Evolutionary conservation across 2,329 filamentous ascomycete genomes (phyloP), one percentile per base, ranked within the genome.

Genomic region (Penicillium sp.): DNA sequence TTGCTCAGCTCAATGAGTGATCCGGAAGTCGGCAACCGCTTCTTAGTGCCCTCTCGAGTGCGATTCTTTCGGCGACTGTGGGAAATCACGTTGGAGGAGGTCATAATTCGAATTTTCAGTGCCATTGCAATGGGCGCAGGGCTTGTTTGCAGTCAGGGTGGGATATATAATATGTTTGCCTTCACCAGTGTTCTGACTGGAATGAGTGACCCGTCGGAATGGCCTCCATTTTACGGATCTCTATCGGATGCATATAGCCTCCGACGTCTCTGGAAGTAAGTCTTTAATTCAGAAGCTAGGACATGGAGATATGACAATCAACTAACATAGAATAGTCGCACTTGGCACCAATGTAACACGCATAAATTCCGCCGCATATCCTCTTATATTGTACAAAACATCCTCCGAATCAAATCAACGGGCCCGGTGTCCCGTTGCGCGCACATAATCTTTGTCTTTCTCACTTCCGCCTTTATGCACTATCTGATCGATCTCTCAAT

Each of bases 71-170:
- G 46, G 9, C 46, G 46, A 23, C 19, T 48, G n/a, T 27, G 26
- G 46, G 29, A 48, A 21, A 13, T 48, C 29, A 48, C 46, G 21
- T 19, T 33, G 46, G 46, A 48, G 13, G 46, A 48, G 45, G 27
- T 16, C n/a, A 21, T 33, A 2, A 26, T 48, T 35, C 26, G 46
- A 33, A 23, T 14, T 19, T 48, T 48, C 19, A 48, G 46, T 33
- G 35, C 27, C 7, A 21, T 48, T 48, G 46, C 46, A 23, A 48
- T 33, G 29, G 46, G 46, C 3, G 2, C 13, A 33, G 46, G 46
- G 11, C 46, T 48, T 48, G 46, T 48, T 10, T 48, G 46, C 46
- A 48, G 46, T 29, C 46, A 48, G 29, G 46, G 46, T 29, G 46
- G 46, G 9, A 31, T 48, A 7, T 33, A 48, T 33, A 48, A 27